phyloP scores from a whole-genome alignment of 192 early-diverging fungal genomes.

The Coemansia umbellata region DNA sequence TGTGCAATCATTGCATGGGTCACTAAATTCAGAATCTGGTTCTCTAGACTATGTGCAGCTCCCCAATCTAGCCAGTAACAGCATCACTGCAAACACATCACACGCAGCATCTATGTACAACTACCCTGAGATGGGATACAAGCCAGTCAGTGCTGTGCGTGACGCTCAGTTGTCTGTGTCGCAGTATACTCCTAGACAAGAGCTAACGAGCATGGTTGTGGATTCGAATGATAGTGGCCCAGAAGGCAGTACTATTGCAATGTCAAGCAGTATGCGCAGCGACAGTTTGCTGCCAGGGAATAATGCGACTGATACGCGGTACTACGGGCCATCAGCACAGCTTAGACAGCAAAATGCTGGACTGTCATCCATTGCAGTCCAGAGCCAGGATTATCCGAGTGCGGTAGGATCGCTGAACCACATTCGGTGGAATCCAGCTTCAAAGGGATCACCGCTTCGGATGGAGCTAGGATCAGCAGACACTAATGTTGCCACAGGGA shows the following conservation, averaged over 20 bases:
- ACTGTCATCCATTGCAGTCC: no score
- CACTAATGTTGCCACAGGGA: background rate
- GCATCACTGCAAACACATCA: background rate
- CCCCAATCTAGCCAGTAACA: background rate
- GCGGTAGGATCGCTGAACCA: slow-evolving; percentile 23
- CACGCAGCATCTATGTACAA: slow-evolving; percentile 15
- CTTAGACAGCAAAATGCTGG: no score
- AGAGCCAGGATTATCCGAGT: slow-evolving; percentile 21
- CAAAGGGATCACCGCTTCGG: slow-evolving; percentile 33
- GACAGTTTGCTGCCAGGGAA: background rate
- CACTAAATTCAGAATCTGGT: slow-evolving; percentile 2
- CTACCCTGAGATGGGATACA: slow-evolving; percentile 38
- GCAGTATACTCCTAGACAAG: background rate
- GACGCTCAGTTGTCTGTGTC: background rate
- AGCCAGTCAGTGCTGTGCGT: slow-evolving; percentile 1
- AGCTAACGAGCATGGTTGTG: background rate
- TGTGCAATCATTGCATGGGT: slow-evolving; percentile 5
- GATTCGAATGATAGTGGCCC: background rate
- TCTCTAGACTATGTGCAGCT: background rate
- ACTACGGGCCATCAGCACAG: background rate
- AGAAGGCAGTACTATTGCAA: background rate
- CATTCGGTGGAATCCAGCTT: slow-evolving; percentile 40
- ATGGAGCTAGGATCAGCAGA: slow-evolving; percentile 14
- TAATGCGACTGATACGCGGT: background rate
- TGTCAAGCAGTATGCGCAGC: background rate